Percentiles rank a stretch among this genome's conserved stretches.
These are phyloP conservation scores for Acrodontium crateriforme DNA, from an alignment of 2,329 filamentous ascomycete species.

Conservation along the genomic window DNA sequence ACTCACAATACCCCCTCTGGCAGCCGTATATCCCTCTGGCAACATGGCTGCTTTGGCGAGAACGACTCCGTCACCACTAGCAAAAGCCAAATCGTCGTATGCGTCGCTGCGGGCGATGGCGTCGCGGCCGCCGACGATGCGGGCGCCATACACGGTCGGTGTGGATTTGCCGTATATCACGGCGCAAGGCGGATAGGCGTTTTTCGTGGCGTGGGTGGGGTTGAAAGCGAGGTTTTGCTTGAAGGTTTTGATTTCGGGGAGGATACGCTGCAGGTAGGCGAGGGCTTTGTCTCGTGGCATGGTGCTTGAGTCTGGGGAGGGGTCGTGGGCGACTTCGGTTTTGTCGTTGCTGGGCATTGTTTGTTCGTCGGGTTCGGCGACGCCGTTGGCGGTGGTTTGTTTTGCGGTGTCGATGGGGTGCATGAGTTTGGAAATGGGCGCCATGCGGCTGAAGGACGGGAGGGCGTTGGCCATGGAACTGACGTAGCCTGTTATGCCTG, in stretches of 20 bases:
- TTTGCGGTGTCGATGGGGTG: constrained; percentile 8
- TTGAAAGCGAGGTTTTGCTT: constrained; percentile 58
- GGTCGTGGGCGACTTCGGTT: constrained; percentile 2
- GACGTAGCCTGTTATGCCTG: constrained; percentile 32
- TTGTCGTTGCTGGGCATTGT: constrained; percentile 17
- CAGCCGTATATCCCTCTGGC: constrained; percentile 63
- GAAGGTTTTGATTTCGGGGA: constrained; percentile 59
- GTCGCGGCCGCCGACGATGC: constrained; percentile 57
- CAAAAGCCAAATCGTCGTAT: constrained; percentile 79
- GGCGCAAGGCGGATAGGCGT: constrained; percentile 67
- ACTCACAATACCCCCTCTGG: constrained; percentile 58
- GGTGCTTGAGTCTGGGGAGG: constrained; percentile 23
- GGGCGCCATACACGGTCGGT: constrained; percentile 72
- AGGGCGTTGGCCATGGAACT: constrained; percentile 35
- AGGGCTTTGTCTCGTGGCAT: constrained; percentile 42
- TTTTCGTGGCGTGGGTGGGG: constrained; percentile 45
- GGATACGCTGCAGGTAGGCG: constrained; percentile 60
- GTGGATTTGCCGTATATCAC: constrained; percentile 78
- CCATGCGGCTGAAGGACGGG: constrained; percentile 15
- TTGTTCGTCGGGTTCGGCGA: constrained; percentile 28
- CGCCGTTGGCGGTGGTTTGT: constrained; percentile 14
- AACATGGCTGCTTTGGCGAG: constrained; percentile 76
- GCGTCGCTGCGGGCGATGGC: constrained; percentile 62
- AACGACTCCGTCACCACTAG: constrained; percentile 78
- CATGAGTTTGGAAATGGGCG: constrained; percentile 15